Evolutionary conservation across 225 moss, liverwort and hornwort genomes (phyloP), one percentile per base, ranked within the genome.

Genomic region (Straminergon stramineum): DNA sequence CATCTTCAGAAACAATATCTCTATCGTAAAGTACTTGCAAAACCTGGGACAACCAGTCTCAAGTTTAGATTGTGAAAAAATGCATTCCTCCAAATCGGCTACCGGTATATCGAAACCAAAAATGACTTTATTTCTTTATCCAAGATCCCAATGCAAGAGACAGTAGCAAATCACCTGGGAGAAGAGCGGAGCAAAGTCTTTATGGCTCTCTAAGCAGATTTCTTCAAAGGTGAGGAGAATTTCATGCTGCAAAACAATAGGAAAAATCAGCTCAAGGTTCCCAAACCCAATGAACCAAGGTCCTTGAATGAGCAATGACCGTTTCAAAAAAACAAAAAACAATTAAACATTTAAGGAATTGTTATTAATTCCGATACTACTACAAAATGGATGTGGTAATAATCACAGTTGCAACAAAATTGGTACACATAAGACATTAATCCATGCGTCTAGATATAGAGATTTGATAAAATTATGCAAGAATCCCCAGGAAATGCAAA

Each of bases 201-300:
- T 96, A 8, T 92, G 95, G 56, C 94, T 94, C 66, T 93, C 95
- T 69, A 89, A 84, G 87, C 96, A 99, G 83, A 99, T 91, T 84
- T 99, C 99, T 91, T 99, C 99, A 86, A 99, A 97, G 73, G 93
- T 93, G 37, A 97, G 95, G 48, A 99, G 96, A 77, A 99, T 95
- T 91, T 99, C 99, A 92, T 97, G 92, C 99, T 99, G 95, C 93
- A 81, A 95, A 91, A 91, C 63, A 88, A 28, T n/a, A 85, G 65
- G 17, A 80, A 41, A 85, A 88, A 81, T 88, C 88, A 89, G 58
- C 63, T 75, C 32, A 31, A 76, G 75, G 35, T 45, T 67, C 30
- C 14, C 68, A 43, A 87, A 81, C 52, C 52, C 64, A 37, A 79
- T 53, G 84, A 84, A 60, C 55, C 68, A 76, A 48, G 79, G 48